Evolutionary conservation across 768 basidiomycete species (phyloP).

Genomic region (Mrakia blollopis): DNA sequence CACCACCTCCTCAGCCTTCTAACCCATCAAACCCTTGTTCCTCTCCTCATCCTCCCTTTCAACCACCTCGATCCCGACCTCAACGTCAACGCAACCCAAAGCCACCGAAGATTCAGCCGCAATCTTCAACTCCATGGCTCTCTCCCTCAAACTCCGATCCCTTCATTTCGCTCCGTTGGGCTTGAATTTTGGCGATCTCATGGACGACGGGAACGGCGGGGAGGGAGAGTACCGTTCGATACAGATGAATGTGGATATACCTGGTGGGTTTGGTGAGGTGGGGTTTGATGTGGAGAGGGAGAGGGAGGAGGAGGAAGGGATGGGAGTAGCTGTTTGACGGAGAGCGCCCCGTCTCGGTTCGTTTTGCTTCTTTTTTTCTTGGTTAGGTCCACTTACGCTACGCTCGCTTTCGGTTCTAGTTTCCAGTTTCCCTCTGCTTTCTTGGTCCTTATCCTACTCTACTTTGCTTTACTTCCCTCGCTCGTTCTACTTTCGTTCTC

Average conservation of each 20-base stretch:
- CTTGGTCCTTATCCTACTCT: neutral
- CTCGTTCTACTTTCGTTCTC: neutral
- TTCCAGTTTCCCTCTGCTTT: neutral
- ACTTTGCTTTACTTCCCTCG: neutral
- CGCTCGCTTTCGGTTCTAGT: neutral
- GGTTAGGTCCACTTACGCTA: neutral
- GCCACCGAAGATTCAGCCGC: neutral
- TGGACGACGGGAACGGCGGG: too few relatives aligned
- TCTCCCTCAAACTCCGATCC: neutral
- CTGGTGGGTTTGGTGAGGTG: too few relatives aligned
- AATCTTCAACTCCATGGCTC: neutral
- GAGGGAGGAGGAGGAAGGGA: neutral
- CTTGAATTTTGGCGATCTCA: neutral
- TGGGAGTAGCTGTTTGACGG: neutral
- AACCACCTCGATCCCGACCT: too few relatives aligned
- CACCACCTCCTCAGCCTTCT: neutral
- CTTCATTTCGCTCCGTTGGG: neutral
- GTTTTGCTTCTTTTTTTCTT: constrained; percentile 15
- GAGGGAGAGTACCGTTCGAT: too few relatives aligned
- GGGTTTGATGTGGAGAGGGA: too few relatives aligned
- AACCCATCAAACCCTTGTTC: neutral
- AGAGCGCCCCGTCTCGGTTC: neutral
- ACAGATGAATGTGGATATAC: too few relatives aligned
- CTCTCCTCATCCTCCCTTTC: neutral
- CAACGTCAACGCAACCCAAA: too few relatives aligned